Base-by-base conservation (phyloP, 345 rosid genomes). In the Theobroma cacao region DNA sequence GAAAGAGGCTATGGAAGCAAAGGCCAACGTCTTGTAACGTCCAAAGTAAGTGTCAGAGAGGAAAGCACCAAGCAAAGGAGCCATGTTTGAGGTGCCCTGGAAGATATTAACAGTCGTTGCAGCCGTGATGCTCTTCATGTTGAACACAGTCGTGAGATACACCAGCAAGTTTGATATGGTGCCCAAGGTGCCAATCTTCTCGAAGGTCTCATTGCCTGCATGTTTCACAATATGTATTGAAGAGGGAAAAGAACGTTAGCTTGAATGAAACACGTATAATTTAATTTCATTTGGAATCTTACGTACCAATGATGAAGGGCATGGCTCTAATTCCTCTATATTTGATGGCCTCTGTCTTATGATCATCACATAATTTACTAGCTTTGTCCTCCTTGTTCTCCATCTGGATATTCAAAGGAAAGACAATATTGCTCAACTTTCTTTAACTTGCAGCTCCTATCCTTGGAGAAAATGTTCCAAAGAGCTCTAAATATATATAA, bases 181-280 rank as follows among this genome's bases (percentile, higher is more conserved):
- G 0, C 89, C 89, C 1, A 84, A 12, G 0, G 87, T 82, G 0
- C 89, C 89, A 15, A 84, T 72, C 82, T 86, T 86, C 80, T 86
- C 89, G 62, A 84, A 86, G 0, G 85, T 80, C 76, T 86, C 87
- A 78, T 85, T 85, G 72, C 87, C 87, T 85, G 74, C 76, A 14
- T 30, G 9, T 60, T 60, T 5, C 20, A 28, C 5, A 28, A 55
- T 24, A 58, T 9, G 26, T 26, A 30, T 30, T 30, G 41, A 38
- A 7, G 7, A 38, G 4, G 4, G 0, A 38, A 13, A 5, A 60
- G 36, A 60, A 60, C 0, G 11, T 24, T 30, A 47, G 5, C 52
- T 47, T 47, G 36, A 30, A 28, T 28, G 0, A 12, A 59, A 28
- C 64, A 26, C 28, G 64, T 28, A 59, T 1, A 55, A 22, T 2